Evolutionary conservation across 2,329 filamentous ascomycete genomes (phyloP), one percentile per base, ranked within the genome.

Genomic region (Ceratocystis cacaofunesta): DNA sequence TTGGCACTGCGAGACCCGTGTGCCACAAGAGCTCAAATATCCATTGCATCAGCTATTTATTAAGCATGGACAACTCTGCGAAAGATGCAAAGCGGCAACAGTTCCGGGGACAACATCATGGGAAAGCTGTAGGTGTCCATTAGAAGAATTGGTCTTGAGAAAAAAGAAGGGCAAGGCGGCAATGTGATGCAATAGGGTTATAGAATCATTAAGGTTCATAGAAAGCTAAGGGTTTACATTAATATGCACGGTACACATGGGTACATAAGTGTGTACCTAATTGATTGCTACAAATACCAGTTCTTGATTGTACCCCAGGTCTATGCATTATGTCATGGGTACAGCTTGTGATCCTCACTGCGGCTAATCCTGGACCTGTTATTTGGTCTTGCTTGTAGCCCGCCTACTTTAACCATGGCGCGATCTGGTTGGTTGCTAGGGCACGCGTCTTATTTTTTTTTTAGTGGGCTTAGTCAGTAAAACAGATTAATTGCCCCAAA

Each of bases 101-200:
- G 79, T 30, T 81, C 80, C 0, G 90, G 87, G 85, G 78, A 84
- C 2, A 76, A 83, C 17, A 81, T 71, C 1, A 70, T 60, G 55
- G 36, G 62, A 58, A n/a, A 57, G 44, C 2, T 50, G 55, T 60
- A 28, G 15, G 19, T 57, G 52, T 30, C 52, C 52, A 30, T 57
- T 57, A 17, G 52, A 57, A 28, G 22, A 30, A 8, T 30, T 57
- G 17, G 25, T 57, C 0, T 3, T 19, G 17, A 25, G 52, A 57
- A 28, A 15, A 30, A 57, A 57, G 25, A 17, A 57, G 25, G 52
- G 48, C 46, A 48, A n/a, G 46, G 17, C 30, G 50, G 12, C 12
- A 25, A 25, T 5, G 19, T 19, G n/a, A 7, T 25, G 52, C 8
- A 25, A 7, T 32, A 57, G 52, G 52, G 52, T 57, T 57, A 32